These are phyloP conservation scores for Discostella stelligeroides DNA, from an alignment of 108 stramenopile genomes.

Conservation along the genomic window DNA sequence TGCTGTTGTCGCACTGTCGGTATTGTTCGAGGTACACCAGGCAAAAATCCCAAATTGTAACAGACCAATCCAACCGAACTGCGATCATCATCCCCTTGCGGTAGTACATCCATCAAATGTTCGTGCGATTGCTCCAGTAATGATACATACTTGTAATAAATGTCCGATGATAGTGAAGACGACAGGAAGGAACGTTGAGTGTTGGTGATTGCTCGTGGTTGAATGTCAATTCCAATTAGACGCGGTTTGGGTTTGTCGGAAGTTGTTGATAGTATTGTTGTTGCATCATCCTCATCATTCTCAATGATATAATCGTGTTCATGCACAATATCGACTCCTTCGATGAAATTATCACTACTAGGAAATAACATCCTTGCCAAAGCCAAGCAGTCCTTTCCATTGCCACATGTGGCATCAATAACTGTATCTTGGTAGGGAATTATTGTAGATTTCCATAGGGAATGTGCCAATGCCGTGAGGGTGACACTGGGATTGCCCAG, in stretches of 20 bases:
- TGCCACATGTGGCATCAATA: conserved; percentile 88
- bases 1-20: no score
- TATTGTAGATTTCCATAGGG: conserved; percentile 63
- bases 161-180: conserved; percentile 12
- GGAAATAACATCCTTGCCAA: conserved; percentile 67
- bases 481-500: conserved; percentile 65
- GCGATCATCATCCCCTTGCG: conserved; percentile 14
- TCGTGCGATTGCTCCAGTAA: conserved; percentile 41
- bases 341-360: conserved; percentile 1
- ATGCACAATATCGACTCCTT: no score
- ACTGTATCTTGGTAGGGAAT: conserved; percentile 62
- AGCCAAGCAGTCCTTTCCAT: conserved; percentile 67
- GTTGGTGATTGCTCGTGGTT: conserved; percentile 64
- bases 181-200: conserved; percentile 46
- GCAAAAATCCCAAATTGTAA: conserved; percentile 84
- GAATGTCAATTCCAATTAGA: conserved; percentile 79
- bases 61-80: conserved; percentile 65
- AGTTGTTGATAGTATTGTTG: not conserved
- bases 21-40: conserved; percentile 23
- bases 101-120: conserved; percentile 28
- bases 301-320: not conserved
- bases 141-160: conserved; percentile 34
- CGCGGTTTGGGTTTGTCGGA: conserved; percentile 15
- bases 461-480: conserved; percentile 73
- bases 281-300: not conserved